Evolutionary conservation across 495 filamentous ascomycete species (phyloP), one percentile per base, ranked within the genome.

Genomic region (Pyrenopolyporus hunteri): DNA sequence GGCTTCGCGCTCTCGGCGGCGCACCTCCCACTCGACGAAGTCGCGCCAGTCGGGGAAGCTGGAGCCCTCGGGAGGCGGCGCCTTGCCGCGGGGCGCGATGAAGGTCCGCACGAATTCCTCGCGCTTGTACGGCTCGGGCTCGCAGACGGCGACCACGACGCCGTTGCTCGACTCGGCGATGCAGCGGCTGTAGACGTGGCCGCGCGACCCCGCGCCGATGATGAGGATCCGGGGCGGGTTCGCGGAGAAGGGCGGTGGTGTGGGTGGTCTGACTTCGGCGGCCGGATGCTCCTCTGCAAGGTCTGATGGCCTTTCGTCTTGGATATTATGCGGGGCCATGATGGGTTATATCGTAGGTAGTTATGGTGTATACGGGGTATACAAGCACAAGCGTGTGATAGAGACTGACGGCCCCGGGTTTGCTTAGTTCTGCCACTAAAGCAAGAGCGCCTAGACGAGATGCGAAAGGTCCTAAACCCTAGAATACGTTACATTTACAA

Each of bases 201-300:
- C 93, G 4, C 93, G 85, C 13, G 89, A 91, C 16, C 94, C 93
- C 8, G 91, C 94, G 37, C 93, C 93, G 58, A 97, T 89, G 59
- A 98, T 80, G 42, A 97, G 80, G 65, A 95, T 80, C 14, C 83
- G 80, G 4, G 84, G 84, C 7, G 80, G 78, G 19, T 60, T 72
- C 0, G 70, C 61, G 8, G 77, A 74, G 65, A 71, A 64, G 4
- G 74, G 63, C 7, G 73, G 70, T 20, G 64, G 62, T 4, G 69
- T 64, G 11, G 71, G 69, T 22, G 69, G 69, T 26, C 69, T 49
- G 33, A 66, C 39, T 32, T 63, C 62, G 43, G 36, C 42, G 1
- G 40, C 59, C 37, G 31, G 33, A 3, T 45, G 32, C 1, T 59
- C 46, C 11, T 68, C 52, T 28, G 62, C 63, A 3, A 66, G 57